A percentile compares a stretch with the other conserved stretches of the same genome.
These are phyloP conservation scores for Fusarium buharicum DNA, from an alignment of 2,329 filamentous ascomycete genomes.

Conservation along the genomic window DNA sequence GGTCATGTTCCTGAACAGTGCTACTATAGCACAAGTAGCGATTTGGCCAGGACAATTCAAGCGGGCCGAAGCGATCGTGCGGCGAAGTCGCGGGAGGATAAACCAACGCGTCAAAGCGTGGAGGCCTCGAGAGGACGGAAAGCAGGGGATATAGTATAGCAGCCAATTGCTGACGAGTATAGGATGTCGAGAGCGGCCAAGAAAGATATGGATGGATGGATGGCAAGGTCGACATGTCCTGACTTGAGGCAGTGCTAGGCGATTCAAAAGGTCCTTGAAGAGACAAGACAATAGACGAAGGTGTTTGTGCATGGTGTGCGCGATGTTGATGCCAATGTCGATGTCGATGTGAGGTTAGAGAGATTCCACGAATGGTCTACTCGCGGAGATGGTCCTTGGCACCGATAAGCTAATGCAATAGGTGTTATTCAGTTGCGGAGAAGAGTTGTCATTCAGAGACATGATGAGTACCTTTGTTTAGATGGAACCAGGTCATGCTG, in stretches of 20 bases:
- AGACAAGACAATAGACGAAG: background rate
- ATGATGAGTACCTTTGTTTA: slow-evolving; percentile 32
- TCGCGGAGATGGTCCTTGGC: slow-evolving; percentile 4
- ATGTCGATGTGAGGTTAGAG: background rate
- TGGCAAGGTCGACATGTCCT: background rate
- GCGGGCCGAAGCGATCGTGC: slow-evolving; percentile 38
- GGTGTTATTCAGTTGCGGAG: background rate
- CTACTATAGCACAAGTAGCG: background rate
- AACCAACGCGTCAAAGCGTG: background rate
- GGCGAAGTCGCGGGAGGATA: slow-evolving; percentile 23
- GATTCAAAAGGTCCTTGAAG: slow-evolving; percentile 17
- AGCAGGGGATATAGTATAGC: slow-evolving; percentile 12
- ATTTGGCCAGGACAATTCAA: slow-evolving; percentile 12
- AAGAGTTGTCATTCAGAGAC: slow-evolving; percentile 7
- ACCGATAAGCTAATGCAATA: slow-evolving; percentile 29
- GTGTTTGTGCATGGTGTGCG: slow-evolving; percentile 17
- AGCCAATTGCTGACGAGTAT: slow-evolving; percentile 19
- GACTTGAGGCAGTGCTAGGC: background rate
- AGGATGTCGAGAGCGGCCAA: slow-evolving; percentile 6
- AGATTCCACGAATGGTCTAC: slow-evolving; percentile 21
- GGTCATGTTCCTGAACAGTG: slow-evolving; percentile 13
- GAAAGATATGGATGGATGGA: background rate
- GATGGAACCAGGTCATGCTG: slow-evolving; percentile 9
- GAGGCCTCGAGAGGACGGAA: background rate
- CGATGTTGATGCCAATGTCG: background rate